A percentile compares a stretch with the other conserved stretches of the same genome.
Evolutionary conservation across 768 basidiomycete genomes (phyloP).

Genomic region (Pleurotus ostreatus): DNA sequence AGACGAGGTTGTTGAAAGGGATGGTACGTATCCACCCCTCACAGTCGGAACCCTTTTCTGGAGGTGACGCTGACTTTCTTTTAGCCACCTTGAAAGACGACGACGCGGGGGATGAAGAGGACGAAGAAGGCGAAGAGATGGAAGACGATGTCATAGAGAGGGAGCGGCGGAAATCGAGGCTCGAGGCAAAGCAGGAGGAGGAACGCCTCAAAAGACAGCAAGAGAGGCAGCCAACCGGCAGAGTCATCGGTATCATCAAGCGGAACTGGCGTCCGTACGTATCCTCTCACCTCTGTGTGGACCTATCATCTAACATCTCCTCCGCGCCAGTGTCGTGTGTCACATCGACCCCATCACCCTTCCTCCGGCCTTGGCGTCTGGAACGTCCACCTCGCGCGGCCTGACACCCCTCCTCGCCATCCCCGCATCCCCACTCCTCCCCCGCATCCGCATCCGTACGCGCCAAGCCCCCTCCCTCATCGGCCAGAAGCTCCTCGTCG

Average conservation of each 20-base stretch:
- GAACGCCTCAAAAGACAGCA: constrained; percentile 23
- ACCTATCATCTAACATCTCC: background rate
- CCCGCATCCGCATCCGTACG: constrained; percentile 90
- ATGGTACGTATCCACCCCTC: constrained; percentile 43
- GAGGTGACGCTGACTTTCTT: background rate
- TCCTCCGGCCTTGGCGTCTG: constrained; percentile 77
- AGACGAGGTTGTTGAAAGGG: constrained; percentile 93
- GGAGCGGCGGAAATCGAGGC: constrained; percentile 38
- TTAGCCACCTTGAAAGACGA: constrained; percentile 84
- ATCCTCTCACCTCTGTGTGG: constrained; percentile 1
- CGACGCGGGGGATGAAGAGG: constrained; percentile 76
- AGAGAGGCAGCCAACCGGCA: constrained; percentile 87
- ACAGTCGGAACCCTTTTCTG: background rate
- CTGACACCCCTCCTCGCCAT: constrained; percentile 93
- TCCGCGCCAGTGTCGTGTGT: constrained; percentile 76
- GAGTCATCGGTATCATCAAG: constrained; percentile 88
- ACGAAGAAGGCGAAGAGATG: constrained; percentile 33
- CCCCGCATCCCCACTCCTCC: constrained; percentile 86
- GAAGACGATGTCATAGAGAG: constrained; percentile 13
- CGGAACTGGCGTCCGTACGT: constrained; percentile 93
- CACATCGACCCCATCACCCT: constrained; percentile 91
- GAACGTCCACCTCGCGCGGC: constrained; percentile 72
- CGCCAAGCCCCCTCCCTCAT: constrained; percentile 88
- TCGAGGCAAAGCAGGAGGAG: constrained; percentile 32
- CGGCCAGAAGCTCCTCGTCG: constrained; percentile 93